These are phyloP conservation scores for Sparassis latifolia DNA, from an alignment of 1,284 basidiomycete genomes.

Conservation along the genomic window DNA sequence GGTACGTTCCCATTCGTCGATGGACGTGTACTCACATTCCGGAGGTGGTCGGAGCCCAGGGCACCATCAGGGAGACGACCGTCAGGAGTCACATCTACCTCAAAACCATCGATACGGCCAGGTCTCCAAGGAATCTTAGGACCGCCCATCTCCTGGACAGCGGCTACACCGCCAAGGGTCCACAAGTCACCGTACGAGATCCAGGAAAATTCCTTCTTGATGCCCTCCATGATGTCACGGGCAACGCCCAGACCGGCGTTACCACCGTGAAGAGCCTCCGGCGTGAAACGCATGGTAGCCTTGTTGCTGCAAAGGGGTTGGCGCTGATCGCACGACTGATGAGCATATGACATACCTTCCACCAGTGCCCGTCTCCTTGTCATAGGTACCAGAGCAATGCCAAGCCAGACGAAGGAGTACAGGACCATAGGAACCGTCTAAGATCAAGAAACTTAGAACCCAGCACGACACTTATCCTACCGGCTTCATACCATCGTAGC, in stretches of 20 bases:
- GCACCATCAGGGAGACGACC: slow-evolving; percentile 91
- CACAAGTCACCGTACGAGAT: slow-evolving; percentile 93
- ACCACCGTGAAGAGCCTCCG: slow-evolving; percentile 80
- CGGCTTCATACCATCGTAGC: slow-evolving; percentile 70
- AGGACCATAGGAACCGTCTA: slow-evolving; percentile 89
- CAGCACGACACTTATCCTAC: neutral
- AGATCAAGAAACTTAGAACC: neutral
- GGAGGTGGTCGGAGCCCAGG: slow-evolving; percentile 81
- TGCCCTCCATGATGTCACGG: slow-evolving; percentile 78
- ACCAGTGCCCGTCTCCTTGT: slow-evolving; percentile 82
- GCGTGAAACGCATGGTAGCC: slow-evolving; percentile 91
- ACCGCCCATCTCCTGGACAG: slow-evolving; percentile 84
- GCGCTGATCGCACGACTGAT: neutral
- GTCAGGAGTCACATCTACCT: slow-evolving; percentile 78
- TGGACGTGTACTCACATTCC: slow-evolving; percentile 44
- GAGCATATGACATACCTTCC: slow-evolving; percentile 56
- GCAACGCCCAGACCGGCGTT: slow-evolving; percentile 86
- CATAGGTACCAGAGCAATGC: slow-evolving; percentile 89
- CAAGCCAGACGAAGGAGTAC: slow-evolving; percentile 92
- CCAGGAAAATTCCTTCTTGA: slow-evolving; percentile 86
- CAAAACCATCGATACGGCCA: slow-evolving; percentile 81
- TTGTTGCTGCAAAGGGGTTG: slow-evolving; percentile 59
- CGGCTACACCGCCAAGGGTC: slow-evolving; percentile 85
- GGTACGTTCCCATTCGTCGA: neutral
- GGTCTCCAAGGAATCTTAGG: slow-evolving; percentile 85